Conservation (phyloP, 78 protist genomes). For the Dictyostelium intermedium region DNA sequence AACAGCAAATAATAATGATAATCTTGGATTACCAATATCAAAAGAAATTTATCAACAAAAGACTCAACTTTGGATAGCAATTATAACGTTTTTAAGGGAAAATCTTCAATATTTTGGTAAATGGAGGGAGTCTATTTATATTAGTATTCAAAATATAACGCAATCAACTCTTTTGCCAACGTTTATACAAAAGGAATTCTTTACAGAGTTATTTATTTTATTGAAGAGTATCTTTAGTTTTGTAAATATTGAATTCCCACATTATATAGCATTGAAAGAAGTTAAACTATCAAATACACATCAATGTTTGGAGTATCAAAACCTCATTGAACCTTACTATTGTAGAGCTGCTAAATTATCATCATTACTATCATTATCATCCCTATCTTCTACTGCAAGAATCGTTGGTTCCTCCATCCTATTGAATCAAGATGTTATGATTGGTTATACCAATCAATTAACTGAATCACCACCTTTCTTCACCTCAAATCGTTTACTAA, state of each 20-base stretch:
- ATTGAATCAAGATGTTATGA: constrained; percentile 3
- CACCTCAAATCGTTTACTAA: neutral
- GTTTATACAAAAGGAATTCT: neutral
- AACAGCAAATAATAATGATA: no score
- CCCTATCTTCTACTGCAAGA: neutral
- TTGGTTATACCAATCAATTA: neutral
- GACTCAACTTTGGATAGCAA: neutral
- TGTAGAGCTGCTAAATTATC: neutral
- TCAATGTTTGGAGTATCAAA: constrained; percentile 6
- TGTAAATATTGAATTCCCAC: neutral
- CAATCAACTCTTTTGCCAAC: neutral
- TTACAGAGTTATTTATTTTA: neutral
- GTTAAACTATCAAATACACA: neutral
- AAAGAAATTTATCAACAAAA: neutral
- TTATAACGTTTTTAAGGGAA: neutral
- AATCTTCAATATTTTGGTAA: neutral
- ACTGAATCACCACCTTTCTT: constrained; percentile 26
- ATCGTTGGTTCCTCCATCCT: neutral
- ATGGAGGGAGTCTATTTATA: neutral
- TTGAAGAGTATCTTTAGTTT: neutral
- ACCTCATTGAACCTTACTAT: neutral
- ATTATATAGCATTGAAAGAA: neutral
- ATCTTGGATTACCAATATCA: neutral
- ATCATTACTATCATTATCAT: neutral
- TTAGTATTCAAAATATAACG: neutral